Base-by-base conservation (phyloP, 164 flowering plant species). In the Stephania cephalantha region DNA sequence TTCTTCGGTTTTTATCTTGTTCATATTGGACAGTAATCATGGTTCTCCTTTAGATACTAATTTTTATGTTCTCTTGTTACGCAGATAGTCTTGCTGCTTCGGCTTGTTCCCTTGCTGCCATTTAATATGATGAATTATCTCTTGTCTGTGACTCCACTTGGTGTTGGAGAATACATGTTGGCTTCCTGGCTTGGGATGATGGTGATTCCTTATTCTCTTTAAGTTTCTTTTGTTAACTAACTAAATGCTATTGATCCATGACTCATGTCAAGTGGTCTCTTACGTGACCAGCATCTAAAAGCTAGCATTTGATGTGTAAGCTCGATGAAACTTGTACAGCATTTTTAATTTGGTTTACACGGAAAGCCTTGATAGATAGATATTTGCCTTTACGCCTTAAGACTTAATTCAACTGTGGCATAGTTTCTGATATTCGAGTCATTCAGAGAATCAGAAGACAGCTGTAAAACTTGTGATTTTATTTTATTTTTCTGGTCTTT, bases 121-220 rank as follows among this genome's bases (percentile, higher is more conserved):
- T 95, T 95, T 79, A 95, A 87, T 83, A 88, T 93, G 94, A 74
- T 95, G 85, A 95, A 95, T 85, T 95, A 95, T 85, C 98, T 95
- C 72, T 79, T 95, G 44, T 92, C 99, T 45, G 99, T 95, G 77
- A 95, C 99, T 71, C 97, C 99, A 73, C 86, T 95, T 71, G 69
- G 87, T 13, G 5, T 90, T 17, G 85, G 90, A 76, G 87, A 87
- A 74, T 95, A 95, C 88, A 87, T 91, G 89, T 78, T 93, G 81
- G 96, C 99, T 78, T 88, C 99, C 71, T 95, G 99, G 99, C 53
- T 95, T 76, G 99, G 99, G 78, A 95, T 95, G 99, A 92, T 93
- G 98, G 99, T 95, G 90, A 63, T 64, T 69, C 67, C 45, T 74
- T 72, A 20, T 13, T 61, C 46, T 48, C 52, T 2, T 2, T 45